Evolutionary conservation across 2,329 filamentous ascomycete species (phyloP).

Genomic region (Alternaria novae-zelandiae): DNA sequence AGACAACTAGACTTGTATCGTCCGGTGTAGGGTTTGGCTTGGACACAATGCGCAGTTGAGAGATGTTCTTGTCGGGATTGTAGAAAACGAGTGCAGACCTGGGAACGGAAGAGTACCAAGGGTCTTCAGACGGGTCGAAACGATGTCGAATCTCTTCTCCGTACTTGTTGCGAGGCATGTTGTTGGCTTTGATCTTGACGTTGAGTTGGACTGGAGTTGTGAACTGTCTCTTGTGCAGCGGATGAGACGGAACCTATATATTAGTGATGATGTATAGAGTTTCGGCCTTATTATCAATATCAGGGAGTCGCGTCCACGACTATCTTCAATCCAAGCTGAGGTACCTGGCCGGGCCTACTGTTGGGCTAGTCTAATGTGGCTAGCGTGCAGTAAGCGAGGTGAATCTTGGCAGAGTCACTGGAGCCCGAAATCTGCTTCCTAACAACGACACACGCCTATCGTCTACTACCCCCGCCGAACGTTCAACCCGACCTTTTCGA

Average conservation of each 20-base stretch:
- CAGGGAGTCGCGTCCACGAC: not conserved
- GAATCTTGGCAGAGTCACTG: conserved; percentile 30
- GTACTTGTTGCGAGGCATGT: not conserved
- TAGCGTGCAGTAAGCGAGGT: conserved; percentile 22
- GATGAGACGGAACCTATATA: not conserved
- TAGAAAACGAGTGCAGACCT: conserved; percentile 6
- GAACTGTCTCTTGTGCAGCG: not conserved
- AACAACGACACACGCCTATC: conserved; percentile 27
- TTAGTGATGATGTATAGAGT: fast-evolving
- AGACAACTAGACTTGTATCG: conserved; percentile 16
- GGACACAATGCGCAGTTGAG: conserved; percentile 1
- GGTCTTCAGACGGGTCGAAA: not conserved
- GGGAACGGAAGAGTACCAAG: not conserved
- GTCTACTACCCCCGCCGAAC: conserved; percentile 20
- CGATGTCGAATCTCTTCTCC: not conserved
- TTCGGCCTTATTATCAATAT: not conserved
- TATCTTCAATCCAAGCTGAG: not conserved
- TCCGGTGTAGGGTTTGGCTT: not conserved
- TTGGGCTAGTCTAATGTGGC: not conserved
- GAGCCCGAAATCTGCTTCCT: conserved; percentile 22
- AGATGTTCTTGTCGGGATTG: conserved; percentile 9
- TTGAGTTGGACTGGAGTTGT: not conserved
- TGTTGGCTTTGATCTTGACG: not conserved
- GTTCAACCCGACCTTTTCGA: conserved; percentile 15
- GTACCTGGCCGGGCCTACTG: not conserved